A percentile compares a stretch with the other conserved stretches of the same genome.
Evolutionary conservation across 345 rosid species (phyloP).

Genomic region (Linum usitatissimum): DNA sequence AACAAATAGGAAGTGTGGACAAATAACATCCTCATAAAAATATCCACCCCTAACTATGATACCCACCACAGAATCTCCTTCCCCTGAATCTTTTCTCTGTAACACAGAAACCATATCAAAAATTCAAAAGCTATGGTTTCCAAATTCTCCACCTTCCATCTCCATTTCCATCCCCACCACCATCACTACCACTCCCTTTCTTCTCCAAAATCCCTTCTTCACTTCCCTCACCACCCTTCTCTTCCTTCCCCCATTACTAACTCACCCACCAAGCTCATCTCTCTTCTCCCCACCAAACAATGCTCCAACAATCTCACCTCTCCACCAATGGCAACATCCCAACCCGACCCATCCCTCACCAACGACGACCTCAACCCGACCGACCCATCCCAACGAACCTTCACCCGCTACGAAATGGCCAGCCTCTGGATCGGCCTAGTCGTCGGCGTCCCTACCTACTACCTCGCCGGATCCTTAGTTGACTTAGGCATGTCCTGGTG

Average conservation of each 20-base stretch:
- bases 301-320: slow-evolving; percentile 15
- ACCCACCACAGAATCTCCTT: no score
- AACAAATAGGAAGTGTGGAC: no score
- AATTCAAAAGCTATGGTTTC: slow-evolving; percentile 35
- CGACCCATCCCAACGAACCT: slow-evolving; percentile 39
- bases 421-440: slow-evolving; percentile 95
- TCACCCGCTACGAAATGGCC: slow-evolving; percentile 72
- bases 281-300: slow-evolving; percentile 4
- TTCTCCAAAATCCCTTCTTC: slow-evolving; percentile 15
- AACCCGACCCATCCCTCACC: slow-evolving; percentile 47
- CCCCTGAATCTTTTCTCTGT: no score
- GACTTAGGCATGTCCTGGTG: slow-evolving; percentile 99
- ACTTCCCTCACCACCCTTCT: slow-evolving; percentile 5
- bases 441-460: slow-evolving; percentile 85
- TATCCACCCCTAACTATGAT: no score
- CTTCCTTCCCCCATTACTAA: not conserved
- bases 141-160: slow-evolving; percentile 36
- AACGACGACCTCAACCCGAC: slow-evolving; percentile 90
- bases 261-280: not conserved
- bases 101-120: no score
- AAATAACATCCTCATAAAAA: no score
- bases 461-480: slow-evolving; percentile 80
- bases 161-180: slow-evolving; percentile 31
- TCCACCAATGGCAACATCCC: slow-evolving; percentile 29
- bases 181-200: slow-evolving; percentile 16